These are phyloP conservation scores for Aspergillus amoenus DNA, from an alignment of 2,329 filamentous ascomycete genomes.

Conservation along the genomic window DNA sequence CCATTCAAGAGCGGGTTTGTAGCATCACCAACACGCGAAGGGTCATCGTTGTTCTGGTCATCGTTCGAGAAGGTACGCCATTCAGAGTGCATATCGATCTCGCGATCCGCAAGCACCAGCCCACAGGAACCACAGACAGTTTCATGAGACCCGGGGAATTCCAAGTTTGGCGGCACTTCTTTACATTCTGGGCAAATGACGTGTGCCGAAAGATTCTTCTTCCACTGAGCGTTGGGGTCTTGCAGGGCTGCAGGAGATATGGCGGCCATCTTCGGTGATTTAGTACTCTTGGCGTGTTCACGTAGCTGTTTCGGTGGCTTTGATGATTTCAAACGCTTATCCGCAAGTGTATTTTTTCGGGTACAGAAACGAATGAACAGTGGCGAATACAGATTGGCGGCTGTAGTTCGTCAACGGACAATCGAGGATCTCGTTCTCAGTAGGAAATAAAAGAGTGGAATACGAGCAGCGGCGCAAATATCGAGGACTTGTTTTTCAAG, in stretches of 20 bases:
- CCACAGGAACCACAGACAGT: conserved; percentile 92
- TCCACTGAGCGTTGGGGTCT: conserved; percentile 53
- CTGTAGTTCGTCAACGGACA: conserved; percentile 27
- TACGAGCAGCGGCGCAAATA: conserved; percentile 25
- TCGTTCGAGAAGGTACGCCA: conserved; percentile 99
- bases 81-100: conserved; percentile 94
- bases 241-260: conserved; percentile 41
- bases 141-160: conserved; percentile 91
- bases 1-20: conserved; percentile 88
- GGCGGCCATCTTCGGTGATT: conserved; percentile 36
- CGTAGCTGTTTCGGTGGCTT: conserved; percentile 45
- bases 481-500: conserved; percentile 17
- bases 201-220: conserved; percentile 82
- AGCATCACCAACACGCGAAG: conserved; percentile 94
- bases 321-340: conserved; percentile 46
- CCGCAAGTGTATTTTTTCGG: conserved; percentile 47
- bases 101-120: conserved; percentile 82
- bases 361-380: conserved; percentile 63
- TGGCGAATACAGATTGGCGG: conserved; percentile 70
- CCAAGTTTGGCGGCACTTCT: conserved; percentile 84
- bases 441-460: conserved; percentile 17
- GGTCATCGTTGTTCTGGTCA: conserved; percentile 93
- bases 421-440: conserved; percentile 7
- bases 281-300: conserved; percentile 32
- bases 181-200: conserved; percentile 89